phyloP scores from a whole-genome alignment of 139 green algal species.

The Limnomonas spitsbergensis region DNA sequence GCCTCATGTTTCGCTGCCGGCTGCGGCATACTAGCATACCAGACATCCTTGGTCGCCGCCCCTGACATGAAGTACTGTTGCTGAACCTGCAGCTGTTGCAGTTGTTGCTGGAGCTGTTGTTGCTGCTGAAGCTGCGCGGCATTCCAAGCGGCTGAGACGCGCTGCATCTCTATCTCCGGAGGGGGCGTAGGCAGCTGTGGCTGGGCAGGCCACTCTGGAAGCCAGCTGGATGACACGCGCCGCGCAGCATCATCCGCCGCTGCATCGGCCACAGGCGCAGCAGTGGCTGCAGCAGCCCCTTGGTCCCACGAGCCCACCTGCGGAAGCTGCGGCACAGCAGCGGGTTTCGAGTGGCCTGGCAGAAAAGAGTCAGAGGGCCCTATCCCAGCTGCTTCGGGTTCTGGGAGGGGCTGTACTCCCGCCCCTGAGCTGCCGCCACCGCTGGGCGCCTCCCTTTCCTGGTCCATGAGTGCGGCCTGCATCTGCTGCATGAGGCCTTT shows the following conservation, averaged over 20 bases:
- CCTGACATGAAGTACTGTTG: neutral
- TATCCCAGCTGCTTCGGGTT: neutral
- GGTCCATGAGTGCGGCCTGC: neutral
- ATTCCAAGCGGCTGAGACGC: no score
- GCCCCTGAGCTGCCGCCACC: neutral
- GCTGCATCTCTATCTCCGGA: neutral
- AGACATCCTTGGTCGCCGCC: no score
- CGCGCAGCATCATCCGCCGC: no score
- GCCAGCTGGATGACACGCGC: no score
- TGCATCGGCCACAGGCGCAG: neutral
- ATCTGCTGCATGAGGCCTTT: conserved; percentile 3
- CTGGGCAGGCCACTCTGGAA: neutral
- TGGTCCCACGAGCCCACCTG: neutral
- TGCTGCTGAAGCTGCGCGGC: no score
- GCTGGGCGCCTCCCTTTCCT: neutral
- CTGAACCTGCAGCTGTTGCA: conserved; percentile 5
- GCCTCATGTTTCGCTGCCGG: no score
- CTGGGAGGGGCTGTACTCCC: neutral
- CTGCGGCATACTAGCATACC: no score
- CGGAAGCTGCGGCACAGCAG: neutral
- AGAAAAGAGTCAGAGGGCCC: neutral
- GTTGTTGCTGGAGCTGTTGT: neutral
- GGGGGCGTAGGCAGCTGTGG: neutral
- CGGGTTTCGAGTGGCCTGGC: neutral
- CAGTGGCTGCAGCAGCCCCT: neutral